phyloP scores from a whole-genome alignment of 2,329 filamentous ascomycete genomes.

The Pleurostoma richardsiae region DNA sequence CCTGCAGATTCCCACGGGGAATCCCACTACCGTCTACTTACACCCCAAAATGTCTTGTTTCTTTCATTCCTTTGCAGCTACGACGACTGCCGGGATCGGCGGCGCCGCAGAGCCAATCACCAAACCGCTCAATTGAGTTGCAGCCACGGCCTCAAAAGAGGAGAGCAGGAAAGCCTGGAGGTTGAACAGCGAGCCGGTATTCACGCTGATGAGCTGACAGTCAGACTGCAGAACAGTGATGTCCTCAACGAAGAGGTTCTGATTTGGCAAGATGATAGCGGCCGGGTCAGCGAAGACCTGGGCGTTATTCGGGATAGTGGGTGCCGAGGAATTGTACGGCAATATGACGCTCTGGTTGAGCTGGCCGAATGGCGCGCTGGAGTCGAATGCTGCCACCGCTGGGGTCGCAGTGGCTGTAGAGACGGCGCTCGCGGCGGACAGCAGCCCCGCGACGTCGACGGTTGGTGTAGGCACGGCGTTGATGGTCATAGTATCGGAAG shows the following conservation, averaged over 20 bases:
- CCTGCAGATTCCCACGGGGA: too few relatives aligned
- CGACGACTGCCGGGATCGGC: background rate
- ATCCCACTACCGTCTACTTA: too few relatives aligned
- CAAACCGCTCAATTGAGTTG: constrained; percentile 17
- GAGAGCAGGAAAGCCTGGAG: constrained; percentile 17
- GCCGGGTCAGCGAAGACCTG: constrained; percentile 30
- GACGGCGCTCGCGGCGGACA: constrained; percentile 4
- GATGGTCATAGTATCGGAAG: constrained; percentile 28
- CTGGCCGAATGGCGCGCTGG: constrained; percentile 25
- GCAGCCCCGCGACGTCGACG: constrained; percentile 2
- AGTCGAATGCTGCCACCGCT: constrained; percentile 18
- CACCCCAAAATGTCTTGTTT: too few relatives aligned
- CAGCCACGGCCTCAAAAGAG: constrained; percentile 20
- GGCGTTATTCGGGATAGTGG: constrained; percentile 17
- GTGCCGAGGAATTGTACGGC: constrained; percentile 23
- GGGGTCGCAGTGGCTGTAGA: constrained; percentile 10
- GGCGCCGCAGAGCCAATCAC: constrained; percentile 10
- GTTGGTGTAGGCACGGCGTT: constrained; percentile 10
- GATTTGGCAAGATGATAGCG: constrained; percentile 27
- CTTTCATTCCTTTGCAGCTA: too few relatives aligned
- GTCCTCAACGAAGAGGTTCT: constrained; percentile 27
- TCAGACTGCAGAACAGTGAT: constrained; percentile 23
- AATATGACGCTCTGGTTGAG: constrained; percentile 26
- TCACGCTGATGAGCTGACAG: constrained; percentile 21
- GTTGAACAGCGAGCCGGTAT: constrained; percentile 20